Conservation (phyloP, 2,329 filamentous ascomycete genomes). For the Talaromyces funiculosus region DNA sequence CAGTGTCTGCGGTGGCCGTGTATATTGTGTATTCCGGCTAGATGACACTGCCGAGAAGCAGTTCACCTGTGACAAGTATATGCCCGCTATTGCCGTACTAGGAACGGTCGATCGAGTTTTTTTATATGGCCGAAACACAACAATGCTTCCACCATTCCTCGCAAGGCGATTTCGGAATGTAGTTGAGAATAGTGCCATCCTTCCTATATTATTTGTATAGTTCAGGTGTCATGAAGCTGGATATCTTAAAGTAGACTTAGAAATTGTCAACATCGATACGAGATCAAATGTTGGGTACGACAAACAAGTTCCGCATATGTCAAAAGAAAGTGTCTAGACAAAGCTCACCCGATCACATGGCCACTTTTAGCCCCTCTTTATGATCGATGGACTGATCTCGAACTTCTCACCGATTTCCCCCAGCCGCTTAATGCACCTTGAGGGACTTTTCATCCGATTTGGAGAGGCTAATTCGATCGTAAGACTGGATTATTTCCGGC, state of each 20-base stretch:
- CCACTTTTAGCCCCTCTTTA: not conserved
- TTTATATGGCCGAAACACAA: not conserved
- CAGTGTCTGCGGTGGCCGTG: slow-evolving; percentile 13
- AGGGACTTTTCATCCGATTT: not conserved
- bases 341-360: not conserved
- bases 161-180: not conserved
- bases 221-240: no score
- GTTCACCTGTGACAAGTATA: not conserved
- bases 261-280: no score
- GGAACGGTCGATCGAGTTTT: not conserved
- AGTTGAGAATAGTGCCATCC: not conserved
- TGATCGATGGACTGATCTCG: not conserved
- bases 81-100: not conserved
- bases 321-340: not conserved
- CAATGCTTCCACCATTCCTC: not conserved
- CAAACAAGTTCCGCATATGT: no score
- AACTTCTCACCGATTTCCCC: not conserved
- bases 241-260: no score
- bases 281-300: no score
- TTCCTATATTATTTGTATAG: no score
- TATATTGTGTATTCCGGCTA: not conserved
- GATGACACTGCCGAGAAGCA: not conserved
- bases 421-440: not conserved
- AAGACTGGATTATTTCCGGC: not conserved
- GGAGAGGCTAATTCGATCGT: not conserved